A percentile compares a stretch with the other conserved stretches of the same genome.
phyloP scores from a whole-genome alignment of 2,329 filamentous ascomycete species.

The Fusarium duplospermum region DNA sequence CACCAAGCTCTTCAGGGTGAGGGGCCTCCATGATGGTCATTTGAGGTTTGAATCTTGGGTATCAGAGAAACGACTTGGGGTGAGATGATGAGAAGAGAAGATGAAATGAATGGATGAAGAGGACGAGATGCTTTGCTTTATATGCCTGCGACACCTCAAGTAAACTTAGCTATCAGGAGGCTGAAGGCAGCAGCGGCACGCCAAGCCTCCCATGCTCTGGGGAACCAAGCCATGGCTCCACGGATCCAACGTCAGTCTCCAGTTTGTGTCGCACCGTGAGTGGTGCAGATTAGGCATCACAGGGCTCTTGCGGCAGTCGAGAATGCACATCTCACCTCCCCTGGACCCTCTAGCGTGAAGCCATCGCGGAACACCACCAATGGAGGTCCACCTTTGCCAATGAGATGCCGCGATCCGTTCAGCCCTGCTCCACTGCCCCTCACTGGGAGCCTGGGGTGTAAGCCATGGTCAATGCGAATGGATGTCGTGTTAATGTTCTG shows the following conservation, averaged over 20 bases:
- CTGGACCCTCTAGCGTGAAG: slow-evolving; percentile 2
- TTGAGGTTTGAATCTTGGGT: background rate
- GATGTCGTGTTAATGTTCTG: background rate
- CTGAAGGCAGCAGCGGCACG: slow-evolving; percentile 32
- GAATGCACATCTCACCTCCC: background rate
- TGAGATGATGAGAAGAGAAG: background rate
- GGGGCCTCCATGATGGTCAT: slow-evolving; percentile 28
- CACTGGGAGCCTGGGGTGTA: background rate
- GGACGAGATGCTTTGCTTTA: slow-evolving; percentile 17
- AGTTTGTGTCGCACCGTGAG: background rate
- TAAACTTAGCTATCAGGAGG: slow-evolving; percentile 5
- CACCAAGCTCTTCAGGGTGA: slow-evolving; percentile 18
- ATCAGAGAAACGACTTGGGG: background rate
- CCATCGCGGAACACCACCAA: background rate
- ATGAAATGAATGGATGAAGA: background rate
- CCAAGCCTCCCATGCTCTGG: background rate
- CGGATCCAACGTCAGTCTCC: background rate
- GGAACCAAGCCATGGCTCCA: background rate
- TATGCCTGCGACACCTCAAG: background rate
- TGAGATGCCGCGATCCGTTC: background rate
- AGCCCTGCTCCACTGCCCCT: slow-evolving; percentile 2
- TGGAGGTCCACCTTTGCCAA: background rate
- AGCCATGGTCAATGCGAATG: background rate
- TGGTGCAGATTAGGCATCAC: background rate
- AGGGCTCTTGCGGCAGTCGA: background rate